phyloP scores from a whole-genome alignment of 768 basidiomycete genomes.

The Mycena latifolia region DNA sequence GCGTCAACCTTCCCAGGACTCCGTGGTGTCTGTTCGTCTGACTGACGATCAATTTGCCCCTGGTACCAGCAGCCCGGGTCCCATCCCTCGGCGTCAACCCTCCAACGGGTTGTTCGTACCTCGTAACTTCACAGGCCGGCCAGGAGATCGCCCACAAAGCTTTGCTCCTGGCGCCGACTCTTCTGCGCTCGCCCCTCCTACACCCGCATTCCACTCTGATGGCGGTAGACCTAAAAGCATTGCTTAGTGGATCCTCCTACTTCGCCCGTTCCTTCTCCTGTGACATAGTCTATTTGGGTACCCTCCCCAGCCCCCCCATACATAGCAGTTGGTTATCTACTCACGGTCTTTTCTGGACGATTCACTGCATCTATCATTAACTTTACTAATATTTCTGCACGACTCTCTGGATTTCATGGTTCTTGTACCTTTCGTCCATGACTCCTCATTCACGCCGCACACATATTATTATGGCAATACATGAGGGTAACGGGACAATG shows the following conservation, averaged over 20 bases:
- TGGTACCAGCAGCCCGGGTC: slow-evolving; percentile 24
- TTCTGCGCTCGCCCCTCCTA: slow-evolving; percentile 24
- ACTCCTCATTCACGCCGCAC: slow-evolving; percentile 13
- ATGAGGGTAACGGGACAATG: slow-evolving; percentile 21
- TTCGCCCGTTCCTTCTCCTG: too few relatives aligned
- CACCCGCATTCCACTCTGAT: slow-evolving; percentile 34
- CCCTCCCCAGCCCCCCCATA: not conserved
- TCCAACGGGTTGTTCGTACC: slow-evolving; percentile 34
- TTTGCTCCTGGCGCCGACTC: slow-evolving; percentile 36
- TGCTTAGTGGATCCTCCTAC: slow-evolving; percentile 15
- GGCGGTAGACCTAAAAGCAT: slow-evolving; percentile 37
- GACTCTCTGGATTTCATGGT: slow-evolving; percentile 18
- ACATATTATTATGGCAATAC: slow-evolving; percentile 23
- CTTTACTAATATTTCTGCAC: slow-evolving; percentile 28
- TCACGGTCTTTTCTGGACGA: slow-evolving; percentile 15
- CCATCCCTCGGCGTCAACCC: slow-evolving; percentile 28
- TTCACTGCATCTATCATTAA: slow-evolving; percentile 28
- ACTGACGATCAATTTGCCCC: slow-evolving; percentile 32
- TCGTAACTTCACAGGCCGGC: slow-evolving; percentile 28
- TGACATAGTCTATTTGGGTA: too few relatives aligned
- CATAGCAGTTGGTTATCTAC: slow-evolving; percentile 15
- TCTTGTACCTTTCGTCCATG: slow-evolving; percentile 21
- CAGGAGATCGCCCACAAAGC: slow-evolving; percentile 54
- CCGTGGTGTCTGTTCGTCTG: slow-evolving; percentile 23
- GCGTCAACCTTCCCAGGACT: slow-evolving; percentile 26